Evolutionary conservation across 176 grass and related monocot genomes (phyloP), one percentile per base, ranked within the genome.

Genomic region (Musa itinerans): DNA sequence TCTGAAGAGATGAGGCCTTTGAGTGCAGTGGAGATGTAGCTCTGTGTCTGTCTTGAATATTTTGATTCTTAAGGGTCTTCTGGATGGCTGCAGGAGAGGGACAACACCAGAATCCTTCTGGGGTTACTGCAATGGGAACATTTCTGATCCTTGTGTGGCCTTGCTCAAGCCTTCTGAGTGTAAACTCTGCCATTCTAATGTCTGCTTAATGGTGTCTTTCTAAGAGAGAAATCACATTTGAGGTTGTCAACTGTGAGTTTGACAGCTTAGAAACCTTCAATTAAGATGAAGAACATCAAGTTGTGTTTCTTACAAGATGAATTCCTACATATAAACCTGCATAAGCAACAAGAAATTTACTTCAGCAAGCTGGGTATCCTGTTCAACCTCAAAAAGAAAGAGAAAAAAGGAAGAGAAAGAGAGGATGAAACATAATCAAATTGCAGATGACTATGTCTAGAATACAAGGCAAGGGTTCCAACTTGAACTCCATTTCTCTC

Each of bases 31-130:
- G 61, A 50, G 75, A 77, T 29, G 8, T 8, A 19, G 15, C 14
- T 29, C 16, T 74, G 8, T 54, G 21, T 53, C 57, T 74, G 15
- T 26, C 25, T 19, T 87, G 78, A 77, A 81, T 82, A 72, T 92
- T 83, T 59, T 86, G 80, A 26, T 85, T 85, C 77, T 92, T 92
- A 69, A 92, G 80, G 78, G 84, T 89, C 79, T 92, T 96, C 78
- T 96, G 92, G 34, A 92, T 75, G 26, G 81, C 89, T 1, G 92
- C 89, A 12, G 92, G 92, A 63, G 92, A 96, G 14, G 92, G 92
- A 76, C 92, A 96, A 75, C 92, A 96, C 92, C 92, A 96, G 83
- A 92, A 92, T 3, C 92, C 92, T 80, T 96, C 92, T 48, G 92
- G 82, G 43, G 92, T 96, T 65, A 96, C 92, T 13, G 92, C 92